Evolutionary conservation across 2,329 filamentous ascomycete genomes (phyloP).

Genomic region (Cytospora piceicola): DNA sequence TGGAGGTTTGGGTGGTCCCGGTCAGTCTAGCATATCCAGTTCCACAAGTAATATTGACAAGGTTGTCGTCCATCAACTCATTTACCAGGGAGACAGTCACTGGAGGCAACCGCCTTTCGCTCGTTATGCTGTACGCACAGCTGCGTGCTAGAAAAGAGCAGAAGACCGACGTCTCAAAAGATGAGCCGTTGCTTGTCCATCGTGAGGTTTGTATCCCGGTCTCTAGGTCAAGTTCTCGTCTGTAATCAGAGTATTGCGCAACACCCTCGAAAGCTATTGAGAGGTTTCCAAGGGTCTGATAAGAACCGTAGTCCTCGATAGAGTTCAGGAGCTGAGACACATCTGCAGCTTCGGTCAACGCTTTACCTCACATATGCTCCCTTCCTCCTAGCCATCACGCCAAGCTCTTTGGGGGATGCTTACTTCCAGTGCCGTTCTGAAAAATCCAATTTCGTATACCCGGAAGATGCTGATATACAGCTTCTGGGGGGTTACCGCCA

Average conservation of each 20-base stretch:
- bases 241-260: conserved; percentile 41
- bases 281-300: conserved; percentile 52
- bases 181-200: conserved; percentile 41
- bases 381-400: too few relatives aligned
- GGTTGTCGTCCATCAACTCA: conserved; percentile 21
- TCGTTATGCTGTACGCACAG: conserved; percentile 33
- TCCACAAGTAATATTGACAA: conserved; percentile 41
- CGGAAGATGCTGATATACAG: conserved; percentile 42
- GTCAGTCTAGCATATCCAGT: conserved; percentile 39
- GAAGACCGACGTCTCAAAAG: conserved; percentile 44
- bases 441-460: conserved; percentile 53
- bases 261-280: conserved; percentile 44
- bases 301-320: conserved; percentile 48
- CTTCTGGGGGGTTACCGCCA: conserved; percentile 49
- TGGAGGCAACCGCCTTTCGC: conserved; percentile 40
- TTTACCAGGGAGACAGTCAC: conserved; percentile 50
- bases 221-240: conserved; percentile 47
- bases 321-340: conserved; percentile 45
- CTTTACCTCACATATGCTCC: background rate
- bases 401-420: background rate
- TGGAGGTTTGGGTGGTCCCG: conserved; percentile 46
- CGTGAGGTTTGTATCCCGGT: conserved; percentile 45
- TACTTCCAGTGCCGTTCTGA: conserved; percentile 52
- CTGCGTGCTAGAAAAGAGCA: conserved; percentile 50
- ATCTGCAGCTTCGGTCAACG: conserved; percentile 34